Conservation (phyloP, 129 eudicot species). For the Flaveria sonorensis region DNA sequence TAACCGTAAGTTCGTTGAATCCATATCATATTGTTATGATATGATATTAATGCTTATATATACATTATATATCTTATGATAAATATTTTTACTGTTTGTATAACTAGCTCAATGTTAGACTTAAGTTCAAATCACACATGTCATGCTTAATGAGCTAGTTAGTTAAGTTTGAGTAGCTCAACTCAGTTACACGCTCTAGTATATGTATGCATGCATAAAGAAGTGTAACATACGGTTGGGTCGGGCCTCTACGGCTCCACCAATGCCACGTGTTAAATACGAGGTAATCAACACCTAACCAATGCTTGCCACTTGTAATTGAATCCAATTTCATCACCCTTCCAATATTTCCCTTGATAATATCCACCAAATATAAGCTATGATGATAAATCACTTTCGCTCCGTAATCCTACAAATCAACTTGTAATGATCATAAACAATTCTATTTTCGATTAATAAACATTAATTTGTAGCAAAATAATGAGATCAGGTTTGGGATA, state of each 20-base stretch:
- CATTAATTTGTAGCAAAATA: not conserved
- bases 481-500: not conserved
- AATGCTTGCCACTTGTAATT: constrained; percentile 46
- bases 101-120: not conserved
- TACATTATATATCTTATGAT: not conserved
- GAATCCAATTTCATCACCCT: constrained; percentile 62
- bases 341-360: constrained; percentile 44
- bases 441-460: too few relatives aligned
- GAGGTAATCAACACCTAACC: constrained; percentile 59
- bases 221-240: constrained; percentile 46
- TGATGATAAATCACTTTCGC: constrained; percentile 50
- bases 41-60: not conserved
- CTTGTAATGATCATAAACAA: not conserved
- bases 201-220: not conserved
- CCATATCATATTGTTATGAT: not conserved
- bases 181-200: not conserved
- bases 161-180: not conserved
- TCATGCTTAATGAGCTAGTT: not conserved
- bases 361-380: constrained; percentile 62
- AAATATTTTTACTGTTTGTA: not conserved
- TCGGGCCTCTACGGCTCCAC: constrained; percentile 62
- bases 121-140: not conserved
- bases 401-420: constrained; percentile 55
- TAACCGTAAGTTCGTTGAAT: not conserved
- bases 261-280: constrained; percentile 92